phyloP scores from a whole-genome alignment of 352 stramenopile species.

The Phytophthora colocasiae region DNA sequence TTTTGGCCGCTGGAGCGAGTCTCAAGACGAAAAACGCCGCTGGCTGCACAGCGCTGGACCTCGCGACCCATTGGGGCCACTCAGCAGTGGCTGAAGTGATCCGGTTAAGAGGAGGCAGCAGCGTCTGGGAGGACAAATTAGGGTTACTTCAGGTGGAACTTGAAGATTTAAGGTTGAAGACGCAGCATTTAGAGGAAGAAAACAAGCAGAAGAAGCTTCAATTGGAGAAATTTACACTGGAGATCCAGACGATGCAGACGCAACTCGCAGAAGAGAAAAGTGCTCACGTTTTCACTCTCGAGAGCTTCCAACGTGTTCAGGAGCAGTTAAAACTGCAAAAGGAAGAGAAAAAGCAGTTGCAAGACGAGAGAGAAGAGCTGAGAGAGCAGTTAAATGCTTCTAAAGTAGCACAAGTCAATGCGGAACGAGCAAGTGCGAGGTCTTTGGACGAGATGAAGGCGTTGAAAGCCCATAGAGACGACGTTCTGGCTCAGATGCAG shows the following conservation, averaged over 20 bases:
- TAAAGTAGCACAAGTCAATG: slow-evolving; percentile 40
- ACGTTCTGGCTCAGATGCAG: slow-evolving; percentile 59
- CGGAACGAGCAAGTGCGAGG: slow-evolving; percentile 37
- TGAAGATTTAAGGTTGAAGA: slow-evolving; percentile 50
- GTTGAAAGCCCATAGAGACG: slow-evolving; percentile 54
- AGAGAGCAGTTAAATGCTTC: slow-evolving; percentile 34
- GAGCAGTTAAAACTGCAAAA: slow-evolving; percentile 16
- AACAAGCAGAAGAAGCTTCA: slow-evolving; percentile 36
- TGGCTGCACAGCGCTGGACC: slow-evolving; percentile 69
- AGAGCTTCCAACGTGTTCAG: slow-evolving; percentile 15
- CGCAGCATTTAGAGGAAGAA: slow-evolving; percentile 37
- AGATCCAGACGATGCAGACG: slow-evolving; percentile 48
- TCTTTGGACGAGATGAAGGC: slow-evolving; percentile 36
- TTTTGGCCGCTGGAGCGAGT: slow-evolving; percentile 64
- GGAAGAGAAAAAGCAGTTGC: slow-evolving; percentile 14
- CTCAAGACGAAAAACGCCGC: slow-evolving; percentile 81
- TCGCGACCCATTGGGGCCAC: slow-evolving; percentile 81
- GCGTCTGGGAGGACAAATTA: slow-evolving; percentile 82
- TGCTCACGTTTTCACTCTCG: slow-evolving; percentile 17
- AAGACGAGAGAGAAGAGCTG: slow-evolving; percentile 13
- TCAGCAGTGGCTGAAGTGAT: slow-evolving; percentile 75
- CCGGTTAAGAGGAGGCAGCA: slow-evolving; percentile 62
- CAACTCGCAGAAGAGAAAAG: slow-evolving; percentile 61
- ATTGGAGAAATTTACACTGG: slow-evolving; percentile 23
- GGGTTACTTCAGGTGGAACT: slow-evolving; percentile 67